phyloP scores from a whole-genome alignment of 2,329 filamentous ascomycete species.

The Plectosphaerella cucumerina region DNA sequence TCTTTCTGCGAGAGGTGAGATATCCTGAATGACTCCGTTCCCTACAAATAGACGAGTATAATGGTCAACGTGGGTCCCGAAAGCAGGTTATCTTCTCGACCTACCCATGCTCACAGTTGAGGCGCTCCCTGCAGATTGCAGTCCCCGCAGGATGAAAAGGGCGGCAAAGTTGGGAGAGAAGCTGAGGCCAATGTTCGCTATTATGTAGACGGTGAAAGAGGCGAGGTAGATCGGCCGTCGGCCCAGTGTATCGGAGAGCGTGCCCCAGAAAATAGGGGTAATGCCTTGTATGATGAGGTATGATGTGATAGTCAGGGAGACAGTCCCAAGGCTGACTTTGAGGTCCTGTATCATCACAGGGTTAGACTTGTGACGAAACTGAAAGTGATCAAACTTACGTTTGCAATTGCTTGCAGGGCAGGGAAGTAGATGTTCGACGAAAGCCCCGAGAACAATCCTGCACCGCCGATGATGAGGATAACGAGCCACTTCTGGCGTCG shows the following conservation, averaged over 20 bases:
- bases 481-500: conserved; percentile 37
- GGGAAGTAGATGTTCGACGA: conserved; percentile 49
- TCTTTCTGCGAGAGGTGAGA: conserved; percentile 20
- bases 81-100: background rate
- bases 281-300: conserved; percentile 49
- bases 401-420: conserved; percentile 31
- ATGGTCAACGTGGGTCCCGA: background rate
- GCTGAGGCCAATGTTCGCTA: conserved; percentile 40
- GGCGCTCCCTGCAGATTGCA: conserved; percentile 44
- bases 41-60: conserved; percentile 8
- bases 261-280: conserved; percentile 43
- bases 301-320: conserved; percentile 37
- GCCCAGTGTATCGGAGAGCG: conserved; percentile 41
- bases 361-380: too few species aligned
- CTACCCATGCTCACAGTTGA: conserved; percentile 42
- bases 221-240: conserved; percentile 39
- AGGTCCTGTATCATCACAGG: conserved; percentile 19
- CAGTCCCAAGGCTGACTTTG: conserved; percentile 19
- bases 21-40: conserved; percentile 27
- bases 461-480: conserved; percentile 43
- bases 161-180: conserved; percentile 36
- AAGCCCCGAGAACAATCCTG: conserved; percentile 48
- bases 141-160: conserved; percentile 37
- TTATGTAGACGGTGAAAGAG: conserved; percentile 41
- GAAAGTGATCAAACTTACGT: conserved; percentile 13